Percentiles rank a stretch among this genome's conserved stretches.
Conservation (phyloP, 2,329 filamentous ascomycete species). For the Colletotrichum spinosum region DNA sequence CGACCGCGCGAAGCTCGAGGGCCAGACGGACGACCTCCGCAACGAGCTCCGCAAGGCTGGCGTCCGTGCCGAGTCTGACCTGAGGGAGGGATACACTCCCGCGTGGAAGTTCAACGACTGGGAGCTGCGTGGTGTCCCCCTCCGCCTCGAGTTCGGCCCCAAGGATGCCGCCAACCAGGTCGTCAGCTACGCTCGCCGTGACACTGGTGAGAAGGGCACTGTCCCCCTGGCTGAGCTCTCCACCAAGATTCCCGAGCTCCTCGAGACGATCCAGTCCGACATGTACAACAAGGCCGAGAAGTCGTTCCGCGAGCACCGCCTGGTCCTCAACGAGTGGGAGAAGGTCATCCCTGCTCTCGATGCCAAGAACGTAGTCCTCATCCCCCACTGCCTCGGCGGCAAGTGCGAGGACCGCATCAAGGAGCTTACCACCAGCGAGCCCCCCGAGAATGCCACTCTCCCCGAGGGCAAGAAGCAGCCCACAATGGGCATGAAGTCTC, state of each 20-base stretch:
- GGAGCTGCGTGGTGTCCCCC: conserved; percentile 95
- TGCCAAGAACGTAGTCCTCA: conserved; percentile 90
- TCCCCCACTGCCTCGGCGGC: conserved; percentile 85
- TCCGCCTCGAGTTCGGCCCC: conserved; percentile 94
- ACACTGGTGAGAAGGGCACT: conserved; percentile 85
- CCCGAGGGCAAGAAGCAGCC: conserved; percentile 66
- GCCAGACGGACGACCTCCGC: conserved; percentile 79
- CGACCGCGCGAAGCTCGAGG: conserved; percentile 80
- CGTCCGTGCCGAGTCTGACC: conserved; percentile 84
- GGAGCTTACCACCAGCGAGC: conserved; percentile 82
- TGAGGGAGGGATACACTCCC: conserved; percentile 90
- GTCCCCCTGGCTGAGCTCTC: conserved; percentile 80
- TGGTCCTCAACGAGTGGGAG: conserved; percentile 87
- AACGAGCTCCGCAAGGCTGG: conserved; percentile 76
- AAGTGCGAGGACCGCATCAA: conserved; percentile 96
- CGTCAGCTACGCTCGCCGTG: conserved; percentile 87
- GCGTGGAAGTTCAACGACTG: conserved; percentile 99
- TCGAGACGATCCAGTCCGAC: conserved; percentile 90
- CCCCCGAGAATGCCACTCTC: conserved; percentile 53
- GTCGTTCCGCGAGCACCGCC: conserved; percentile 82
- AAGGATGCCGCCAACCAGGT: conserved; percentile 90
- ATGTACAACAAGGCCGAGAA: conserved; percentile 82
- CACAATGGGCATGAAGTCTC: conserved; percentile 76
- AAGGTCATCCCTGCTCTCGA: conserved; percentile 93
- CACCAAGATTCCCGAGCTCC: conserved; percentile 80